Conservation (phyloP, 306 rosid genomes). For the Herpetospermum pedunculosum region DNA sequence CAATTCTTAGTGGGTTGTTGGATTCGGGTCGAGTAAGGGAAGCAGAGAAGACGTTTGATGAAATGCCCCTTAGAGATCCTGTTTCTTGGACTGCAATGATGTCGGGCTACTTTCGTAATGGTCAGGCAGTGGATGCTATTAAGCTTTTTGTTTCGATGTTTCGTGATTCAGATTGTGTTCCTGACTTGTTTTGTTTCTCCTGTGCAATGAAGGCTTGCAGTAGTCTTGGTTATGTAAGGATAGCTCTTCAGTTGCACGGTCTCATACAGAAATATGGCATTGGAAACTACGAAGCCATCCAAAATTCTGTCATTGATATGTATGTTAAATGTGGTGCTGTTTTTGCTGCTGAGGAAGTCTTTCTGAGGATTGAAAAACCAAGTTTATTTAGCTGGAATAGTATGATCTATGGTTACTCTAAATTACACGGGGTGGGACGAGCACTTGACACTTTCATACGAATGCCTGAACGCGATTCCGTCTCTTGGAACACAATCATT, state of each 20-base stretch:
- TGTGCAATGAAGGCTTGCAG: constrained; percentile 50
- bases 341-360: constrained; percentile 27
- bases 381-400: constrained; percentile 58
- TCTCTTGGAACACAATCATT: constrained; percentile 44
- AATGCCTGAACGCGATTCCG: constrained; percentile 43
- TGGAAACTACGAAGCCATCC: constrained; percentile 18
- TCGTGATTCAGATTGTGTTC: constrained; percentile 1
- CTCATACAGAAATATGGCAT: constrained; percentile 21
- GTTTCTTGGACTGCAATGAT: constrained; percentile 57
- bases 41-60: constrained; percentile 34
- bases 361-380: constrained; percentile 26
- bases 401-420: constrained; percentile 54
- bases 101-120: constrained; percentile 43
- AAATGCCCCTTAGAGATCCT: constrained; percentile 44
- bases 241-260: constrained; percentile 43
- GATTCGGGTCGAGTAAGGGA: constrained; percentile 24
- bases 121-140: constrained; percentile 16
- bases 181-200: constrained; percentile 27
- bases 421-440: constrained; percentile 23
- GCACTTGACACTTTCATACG: constrained; percentile 25
- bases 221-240: constrained; percentile 15
- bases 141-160: constrained; percentile 29
- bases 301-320: constrained; percentile 48
- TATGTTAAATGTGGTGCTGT: constrained; percentile 40
- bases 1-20: constrained; percentile 31